Conservation (phyloP, 805 yeast species). For the Candida jianshihensis region DNA sequence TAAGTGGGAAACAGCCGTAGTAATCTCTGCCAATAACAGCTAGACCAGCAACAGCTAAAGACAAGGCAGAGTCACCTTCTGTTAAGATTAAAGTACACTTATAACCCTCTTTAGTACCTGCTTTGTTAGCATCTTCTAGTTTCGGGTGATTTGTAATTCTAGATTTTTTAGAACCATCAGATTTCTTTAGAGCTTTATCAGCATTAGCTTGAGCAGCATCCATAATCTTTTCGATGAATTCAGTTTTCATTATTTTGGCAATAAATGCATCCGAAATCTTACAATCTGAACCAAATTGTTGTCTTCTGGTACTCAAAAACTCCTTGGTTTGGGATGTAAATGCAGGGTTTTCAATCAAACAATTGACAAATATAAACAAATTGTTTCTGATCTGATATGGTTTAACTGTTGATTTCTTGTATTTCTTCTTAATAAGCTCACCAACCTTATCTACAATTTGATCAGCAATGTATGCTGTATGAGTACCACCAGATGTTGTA, state of each 20-base stretch:
- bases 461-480: conserved; percentile 79
- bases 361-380: conserved; percentile 85
- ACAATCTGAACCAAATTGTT: conserved; percentile 84
- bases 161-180: conserved; percentile 79
- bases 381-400: conserved; percentile 86
- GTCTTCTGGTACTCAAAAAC: conserved; percentile 80
- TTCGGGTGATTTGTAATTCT: conserved; percentile 87
- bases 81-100: conserved; percentile 91
- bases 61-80: conserved; percentile 94
- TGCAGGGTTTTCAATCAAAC: conserved; percentile 93
- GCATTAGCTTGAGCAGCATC: conserved; percentile 86
- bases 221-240: conserved; percentile 57
- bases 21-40: conserved; percentile 93
- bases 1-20: conserved; percentile 90
- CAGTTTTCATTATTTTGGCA: conserved; percentile 66
- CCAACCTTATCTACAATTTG: conserved; percentile 72
- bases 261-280: conserved; percentile 74
- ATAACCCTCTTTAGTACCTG: conserved; percentile 89
- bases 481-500: conserved; percentile 95
- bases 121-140: conserved; percentile 91
- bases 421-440: conserved; percentile 67
- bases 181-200: conserved; percentile 76
- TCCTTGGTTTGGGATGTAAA: conserved; percentile 97
- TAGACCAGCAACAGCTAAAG: conserved; percentile 87
- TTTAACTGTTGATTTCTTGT: conserved; percentile 59